A percentile compares a stretch with the other conserved stretches of the same genome.
Evolutionary conservation across 1,139 yeast genomes (phyloP).

Genomic region (Tardiomyces depauwii): DNA sequence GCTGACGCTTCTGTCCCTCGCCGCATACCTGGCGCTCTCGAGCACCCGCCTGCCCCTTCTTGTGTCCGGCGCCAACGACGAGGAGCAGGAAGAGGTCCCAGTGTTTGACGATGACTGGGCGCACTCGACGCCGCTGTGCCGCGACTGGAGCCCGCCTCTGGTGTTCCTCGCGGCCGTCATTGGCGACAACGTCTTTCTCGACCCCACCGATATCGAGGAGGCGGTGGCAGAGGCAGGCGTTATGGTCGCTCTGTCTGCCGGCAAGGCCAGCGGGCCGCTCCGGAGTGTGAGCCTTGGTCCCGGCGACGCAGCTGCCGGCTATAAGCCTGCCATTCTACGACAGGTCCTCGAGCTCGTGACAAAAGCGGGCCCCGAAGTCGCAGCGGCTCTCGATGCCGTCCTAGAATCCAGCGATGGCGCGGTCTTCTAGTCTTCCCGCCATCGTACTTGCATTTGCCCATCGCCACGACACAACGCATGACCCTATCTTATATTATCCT

Average conservation of each 20-base stretch:
- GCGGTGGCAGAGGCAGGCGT: conserved; percentile 79
- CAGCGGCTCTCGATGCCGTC: not conserved
- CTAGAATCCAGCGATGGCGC: not conserved
- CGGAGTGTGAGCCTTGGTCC: conserved; percentile 7
- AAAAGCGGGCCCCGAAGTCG: not conserved
- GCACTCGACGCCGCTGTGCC: conserved; percentile 37
- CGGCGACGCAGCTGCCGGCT: not conserved
- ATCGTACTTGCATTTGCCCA: too few relatives aligned
- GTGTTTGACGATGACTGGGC: conserved; percentile 86
- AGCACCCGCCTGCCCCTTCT: conserved; percentile 69
- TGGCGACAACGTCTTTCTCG: conserved; percentile 57
- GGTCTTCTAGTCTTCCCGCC: not conserved
- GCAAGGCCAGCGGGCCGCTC: conserved; percentile 42
- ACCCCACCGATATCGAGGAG: conserved; percentile 79
- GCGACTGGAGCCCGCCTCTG: conserved; percentile 56
- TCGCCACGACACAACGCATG: too few relatives aligned
- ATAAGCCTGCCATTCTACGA: not conserved
- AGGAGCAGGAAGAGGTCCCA: conserved; percentile 67
- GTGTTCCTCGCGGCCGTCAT: conserved; percentile 65
- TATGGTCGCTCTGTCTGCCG: conserved; percentile 56
- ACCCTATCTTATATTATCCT: too few relatives aligned
- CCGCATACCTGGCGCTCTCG: conserved; percentile 68
- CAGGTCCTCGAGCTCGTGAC: not conserved
- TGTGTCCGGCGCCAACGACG: conserved; percentile 47
- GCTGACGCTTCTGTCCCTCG: conserved; percentile 62